Evolutionary conservation across 129 eudicot genomes (phyloP), one percentile per base, ranked within the genome.

Genomic region (Pulicaria dysenterica): DNA sequence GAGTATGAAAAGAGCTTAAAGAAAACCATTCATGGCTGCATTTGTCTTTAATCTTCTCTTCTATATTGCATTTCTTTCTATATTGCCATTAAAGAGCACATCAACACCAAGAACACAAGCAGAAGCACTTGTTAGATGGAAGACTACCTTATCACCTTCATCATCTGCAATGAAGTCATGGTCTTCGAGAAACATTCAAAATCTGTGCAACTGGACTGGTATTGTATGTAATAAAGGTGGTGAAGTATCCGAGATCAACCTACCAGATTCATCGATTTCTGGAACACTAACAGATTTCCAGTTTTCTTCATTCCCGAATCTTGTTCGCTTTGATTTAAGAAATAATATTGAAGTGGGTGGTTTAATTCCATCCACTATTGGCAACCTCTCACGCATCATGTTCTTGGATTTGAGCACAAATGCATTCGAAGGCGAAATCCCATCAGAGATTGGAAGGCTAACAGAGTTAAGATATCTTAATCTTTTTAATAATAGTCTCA

Each of bases 201-300:
- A 79, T 72, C 84, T 86, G 41, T 93, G 98, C 84, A 77, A 76
- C 46, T 93, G 98, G 98, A 80, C 84, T 41, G 87, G 96, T 48
- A 79, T 89, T 63, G 64, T 67, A 39, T 93, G 95, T 84, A 81
- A 80, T 45, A 50, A 36, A 56, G 67, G 63, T 3, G 84, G 85
- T 58, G 62, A 82, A 4, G 75, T 89, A 19, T 80, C 87, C 45
- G 24, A 50, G 40, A 78, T 92, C 16, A 74, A 61, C 37, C 79
- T 92, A 45, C 58, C 85, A 7, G 54, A 53, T 65, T 57, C 82
- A 15, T 54, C 64, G 6, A 85, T 92, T 6, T 11, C 70, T 0
- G 98, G 96, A 34, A 85, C 85, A 9, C 68, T 89, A 14, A 78
- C 70, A 1, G 50, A 51, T 0, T 79, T 92, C 62, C 80, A 71